These are phyloP conservation scores for Neodidymelliopsis sp. DNA, from an alignment of 2,329 filamentous ascomycete species.

Conservation along the genomic window DNA sequence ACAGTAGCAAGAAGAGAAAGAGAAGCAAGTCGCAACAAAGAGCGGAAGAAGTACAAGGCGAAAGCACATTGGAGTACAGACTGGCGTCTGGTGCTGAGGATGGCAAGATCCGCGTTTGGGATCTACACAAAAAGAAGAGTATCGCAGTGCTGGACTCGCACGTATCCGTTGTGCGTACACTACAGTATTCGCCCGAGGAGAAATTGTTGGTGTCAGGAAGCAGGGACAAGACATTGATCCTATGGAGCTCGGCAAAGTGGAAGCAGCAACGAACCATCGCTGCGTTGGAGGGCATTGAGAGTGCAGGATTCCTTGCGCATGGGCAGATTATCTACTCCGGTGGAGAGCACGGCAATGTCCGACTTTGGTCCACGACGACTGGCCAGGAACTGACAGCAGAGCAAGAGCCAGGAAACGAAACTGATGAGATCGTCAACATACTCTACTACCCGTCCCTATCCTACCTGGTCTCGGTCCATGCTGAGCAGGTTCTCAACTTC, in stretches of 20 bases:
- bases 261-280: constrained; percentile 81
- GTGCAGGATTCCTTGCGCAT: constrained; percentile 77
- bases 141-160: constrained; percentile 86
- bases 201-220: constrained; percentile 82
- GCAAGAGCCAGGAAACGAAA: constrained; percentile 67
- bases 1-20: constrained; percentile 48
- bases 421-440: constrained; percentile 74
- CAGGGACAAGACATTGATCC: constrained; percentile 90
- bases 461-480: constrained; percentile 82
- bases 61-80: constrained; percentile 69
- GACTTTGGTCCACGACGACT: constrained; percentile 81
- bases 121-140: constrained; percentile 82
- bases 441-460: constrained; percentile 71
- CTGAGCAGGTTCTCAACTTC: constrained; percentile 85
- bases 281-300: constrained; percentile 84
- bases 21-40: constrained; percentile 55
- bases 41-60: constrained; percentile 51
- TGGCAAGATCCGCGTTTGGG: constrained; percentile 90
- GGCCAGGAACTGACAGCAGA: constrained; percentile 82
- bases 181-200: constrained; percentile 80
- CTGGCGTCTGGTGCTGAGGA: constrained; percentile 93
- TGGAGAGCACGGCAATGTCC: constrained; percentile 81
- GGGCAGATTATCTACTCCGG: constrained; percentile 81
- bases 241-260: constrained; percentile 91
- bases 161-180: constrained; percentile 87